Conservation (phyloP, 2,329 filamentous ascomycete genomes). For the Akanthomyces uredinophilus region DNA sequence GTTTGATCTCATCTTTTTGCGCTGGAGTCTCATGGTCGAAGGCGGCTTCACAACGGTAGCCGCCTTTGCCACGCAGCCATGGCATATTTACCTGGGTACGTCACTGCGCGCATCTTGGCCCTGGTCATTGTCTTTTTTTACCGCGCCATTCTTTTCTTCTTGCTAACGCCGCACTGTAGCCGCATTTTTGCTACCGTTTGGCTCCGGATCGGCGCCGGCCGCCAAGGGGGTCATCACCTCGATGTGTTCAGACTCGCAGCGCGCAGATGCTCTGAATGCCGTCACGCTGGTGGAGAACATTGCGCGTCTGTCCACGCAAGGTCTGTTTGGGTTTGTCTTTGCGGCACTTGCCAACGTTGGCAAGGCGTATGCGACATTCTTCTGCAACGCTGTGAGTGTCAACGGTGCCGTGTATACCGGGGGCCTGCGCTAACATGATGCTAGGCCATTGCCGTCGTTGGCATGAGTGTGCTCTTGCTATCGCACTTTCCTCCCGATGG, state of each 20-base stretch:
- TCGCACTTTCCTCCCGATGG: slow-evolving; percentile 39
- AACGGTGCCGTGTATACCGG: not conserved
- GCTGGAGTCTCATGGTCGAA: slow-evolving; percentile 61
- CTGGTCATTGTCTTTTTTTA: rapidly evolving
- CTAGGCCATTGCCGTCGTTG: slow-evolving; percentile 47
- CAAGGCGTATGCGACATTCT: slow-evolving; percentile 58
- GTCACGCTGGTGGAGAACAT: slow-evolving; percentile 68
- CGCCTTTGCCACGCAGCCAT: slow-evolving; percentile 55
- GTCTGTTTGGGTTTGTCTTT: slow-evolving; percentile 63
- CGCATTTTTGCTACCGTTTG: slow-evolving; percentile 60
- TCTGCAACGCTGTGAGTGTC: slow-evolving; percentile 55
- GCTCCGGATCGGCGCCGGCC: slow-evolving; percentile 62
- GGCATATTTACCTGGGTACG: slow-evolving; percentile 62
- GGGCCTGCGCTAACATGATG: slow-evolving; percentile 14
- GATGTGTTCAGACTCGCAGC: slow-evolving; percentile 58
- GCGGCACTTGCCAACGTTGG: slow-evolving; percentile 56
- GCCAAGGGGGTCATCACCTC: slow-evolving; percentile 70
- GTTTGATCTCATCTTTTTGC: slow-evolving; percentile 64
- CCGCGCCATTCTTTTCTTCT: not conserved
- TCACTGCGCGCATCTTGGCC: not conserved
- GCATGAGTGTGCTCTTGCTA: slow-evolving; percentile 34
- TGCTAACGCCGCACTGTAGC: slow-evolving; percentile 30
- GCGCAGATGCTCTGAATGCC: slow-evolving; percentile 62
- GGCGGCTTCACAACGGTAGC: slow-evolving; percentile 58
- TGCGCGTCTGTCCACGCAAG: slow-evolving; percentile 57